These are phyloP conservation scores for Albugo laibachii DNA, from an alignment of 352 stramenopile species.

Conservation along the genomic window DNA sequence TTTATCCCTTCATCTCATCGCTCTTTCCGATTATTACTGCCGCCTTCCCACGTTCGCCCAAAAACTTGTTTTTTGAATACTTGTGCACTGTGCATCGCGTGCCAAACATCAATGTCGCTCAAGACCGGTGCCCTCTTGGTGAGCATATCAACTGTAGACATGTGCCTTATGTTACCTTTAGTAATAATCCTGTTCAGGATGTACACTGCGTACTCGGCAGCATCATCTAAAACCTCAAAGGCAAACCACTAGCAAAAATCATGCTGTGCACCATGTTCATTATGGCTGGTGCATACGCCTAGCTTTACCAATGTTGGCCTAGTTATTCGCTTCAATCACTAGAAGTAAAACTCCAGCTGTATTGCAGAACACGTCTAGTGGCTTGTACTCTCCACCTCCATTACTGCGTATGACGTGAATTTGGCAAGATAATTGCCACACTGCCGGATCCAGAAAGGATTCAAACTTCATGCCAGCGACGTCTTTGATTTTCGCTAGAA, in stretches of 20 bases:
- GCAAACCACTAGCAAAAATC: background rate
- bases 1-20: no score
- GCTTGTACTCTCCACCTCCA: background rate
- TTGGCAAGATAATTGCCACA: background rate
- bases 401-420: background rate
- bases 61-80: background rate
- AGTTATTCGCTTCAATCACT: background rate
- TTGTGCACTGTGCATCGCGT: background rate
- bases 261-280: background rate
- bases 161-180: background rate
- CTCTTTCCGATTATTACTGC: no score
- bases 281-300: background rate
- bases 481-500: background rate
- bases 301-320: background rate
- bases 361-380: no score
- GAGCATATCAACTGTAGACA: background rate
- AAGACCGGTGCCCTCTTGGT: background rate
- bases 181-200: no score
- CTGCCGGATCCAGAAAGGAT: background rate
- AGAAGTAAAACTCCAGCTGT: background rate
- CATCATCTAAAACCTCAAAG: background rate
- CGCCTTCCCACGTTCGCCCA: background rate
- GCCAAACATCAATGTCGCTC: background rate
- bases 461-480: background rate
- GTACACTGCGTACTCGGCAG: background rate